These are phyloP conservation scores for Alternaria angustiovoidea DNA, from an alignment of 2,329 filamentous ascomycete genomes.

Conservation along the genomic window DNA sequence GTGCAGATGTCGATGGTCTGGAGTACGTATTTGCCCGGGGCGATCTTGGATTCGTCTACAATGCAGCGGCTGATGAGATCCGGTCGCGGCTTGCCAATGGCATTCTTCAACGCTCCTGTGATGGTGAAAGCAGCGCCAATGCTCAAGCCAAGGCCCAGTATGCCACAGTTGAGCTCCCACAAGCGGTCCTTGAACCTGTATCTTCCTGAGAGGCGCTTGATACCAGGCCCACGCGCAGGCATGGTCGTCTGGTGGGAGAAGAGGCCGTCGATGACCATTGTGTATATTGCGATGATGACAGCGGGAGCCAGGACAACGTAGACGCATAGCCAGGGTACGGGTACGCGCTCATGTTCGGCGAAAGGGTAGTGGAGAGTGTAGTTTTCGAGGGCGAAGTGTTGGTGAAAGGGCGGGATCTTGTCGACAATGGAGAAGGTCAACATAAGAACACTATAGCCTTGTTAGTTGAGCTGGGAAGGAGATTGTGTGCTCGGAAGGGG, in stretches of 20 bases:
- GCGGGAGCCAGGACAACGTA: conserved; percentile 61
- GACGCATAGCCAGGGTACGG: conserved; percentile 59
- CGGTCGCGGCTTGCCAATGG: conserved; percentile 66
- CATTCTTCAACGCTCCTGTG: conserved; percentile 65
- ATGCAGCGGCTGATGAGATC: conserved; percentile 63
- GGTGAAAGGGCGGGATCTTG: conserved; percentile 63
- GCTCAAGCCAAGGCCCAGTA: conserved; percentile 64
- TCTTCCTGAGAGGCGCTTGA: conserved; percentile 52
- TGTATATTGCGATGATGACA: conserved; percentile 63
- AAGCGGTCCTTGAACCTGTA: conserved; percentile 64
- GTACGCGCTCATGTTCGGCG: conserved; percentile 63
- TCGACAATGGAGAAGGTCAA: conserved; percentile 62
- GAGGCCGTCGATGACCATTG: conserved; percentile 65
- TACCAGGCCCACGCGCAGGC: conserved; percentile 31
- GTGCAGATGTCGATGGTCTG: conserved; percentile 57
- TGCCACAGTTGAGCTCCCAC: conserved; percentile 70
- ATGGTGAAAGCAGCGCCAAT: conserved; percentile 65
- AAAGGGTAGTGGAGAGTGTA: conserved; percentile 67
- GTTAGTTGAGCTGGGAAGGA: conserved; percentile 33
- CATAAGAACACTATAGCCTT: conserved; percentile 57
- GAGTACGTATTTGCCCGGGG: conserved; percentile 19
- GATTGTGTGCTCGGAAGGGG: conserved; percentile 42
- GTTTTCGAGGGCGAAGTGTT: conserved; percentile 65
- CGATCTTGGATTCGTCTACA: conserved; percentile 16
- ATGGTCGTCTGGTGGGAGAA: conserved; percentile 60